Evolutionary conservation across 2,329 filamentous ascomycete genomes (phyloP).

Genomic region (Trichoderma semiorbis): DNA sequence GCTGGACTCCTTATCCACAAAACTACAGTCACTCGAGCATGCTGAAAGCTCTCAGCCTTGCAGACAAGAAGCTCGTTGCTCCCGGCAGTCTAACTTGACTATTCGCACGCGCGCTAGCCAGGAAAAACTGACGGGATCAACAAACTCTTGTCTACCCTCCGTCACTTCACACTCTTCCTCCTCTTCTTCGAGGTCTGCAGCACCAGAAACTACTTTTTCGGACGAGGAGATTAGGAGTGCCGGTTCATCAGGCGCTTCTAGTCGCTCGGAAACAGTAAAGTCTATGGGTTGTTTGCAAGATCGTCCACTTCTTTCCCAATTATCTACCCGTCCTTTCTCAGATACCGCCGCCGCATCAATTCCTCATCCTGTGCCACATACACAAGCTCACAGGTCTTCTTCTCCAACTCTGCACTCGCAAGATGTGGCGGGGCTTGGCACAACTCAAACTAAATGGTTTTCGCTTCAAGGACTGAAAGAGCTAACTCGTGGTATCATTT

Average conservation of each 20-base stretch:
- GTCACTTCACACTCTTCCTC: conserved; percentile 48
- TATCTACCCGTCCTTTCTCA: not conserved
- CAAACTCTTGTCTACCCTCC: conserved; percentile 37
- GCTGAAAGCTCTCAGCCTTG: conserved; percentile 27
- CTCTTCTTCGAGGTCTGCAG: conserved; percentile 33
- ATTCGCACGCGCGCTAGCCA: conserved; percentile 13
- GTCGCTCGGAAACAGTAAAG: conserved; percentile 14
- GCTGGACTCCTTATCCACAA: conserved; percentile 33
- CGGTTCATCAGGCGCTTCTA: conserved; percentile 23
- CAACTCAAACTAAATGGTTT: conserved; percentile 50
- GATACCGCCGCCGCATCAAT: not conserved
- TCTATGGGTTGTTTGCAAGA: not conserved
- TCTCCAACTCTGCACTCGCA: conserved; percentile 37
- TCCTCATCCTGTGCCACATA: conserved; percentile 10
- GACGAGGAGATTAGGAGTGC: conserved; percentile 25
- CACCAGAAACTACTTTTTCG: conserved; percentile 28
- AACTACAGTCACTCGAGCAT: conserved; percentile 28
- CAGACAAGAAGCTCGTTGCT: conserved; percentile 19
- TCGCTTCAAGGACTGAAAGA: conserved; percentile 69
- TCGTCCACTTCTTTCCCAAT: conserved; percentile 6
- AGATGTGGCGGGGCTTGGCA: conserved; percentile 45
- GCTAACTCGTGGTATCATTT: conserved; percentile 74
- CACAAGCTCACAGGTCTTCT: conserved; percentile 21
- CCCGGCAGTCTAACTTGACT: conserved; percentile 13
- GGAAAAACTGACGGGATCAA: conserved; percentile 37